phyloP scores from a whole-genome alignment of 1,284 basidiomycete genomes.

The Kwoniella shivajii region DNA sequence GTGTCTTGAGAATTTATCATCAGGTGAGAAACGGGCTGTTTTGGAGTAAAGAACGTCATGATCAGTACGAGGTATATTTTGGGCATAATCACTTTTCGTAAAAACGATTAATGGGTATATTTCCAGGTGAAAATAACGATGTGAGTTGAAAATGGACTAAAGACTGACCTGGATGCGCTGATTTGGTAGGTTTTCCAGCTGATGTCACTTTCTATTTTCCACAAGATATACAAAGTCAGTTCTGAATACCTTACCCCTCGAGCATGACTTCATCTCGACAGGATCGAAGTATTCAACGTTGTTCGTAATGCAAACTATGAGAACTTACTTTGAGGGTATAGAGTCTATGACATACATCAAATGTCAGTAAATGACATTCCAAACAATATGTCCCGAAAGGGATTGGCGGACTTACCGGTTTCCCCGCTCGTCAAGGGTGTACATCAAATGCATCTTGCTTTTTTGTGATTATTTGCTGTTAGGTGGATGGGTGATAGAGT shows the following conservation, averaged over 20 bases:
- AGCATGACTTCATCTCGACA: not conserved
- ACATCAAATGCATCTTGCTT: constrained; percentile 86
- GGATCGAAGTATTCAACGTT: too few species aligned
- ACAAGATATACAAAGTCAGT: constrained; percentile 11
- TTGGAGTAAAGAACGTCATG: constrained; percentile 1
- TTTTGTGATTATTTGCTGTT: not conserved
- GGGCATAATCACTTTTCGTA: too few species aligned
- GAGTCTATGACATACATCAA: too few species aligned
- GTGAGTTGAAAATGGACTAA: not conserved
- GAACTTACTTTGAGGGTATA: constrained; percentile 82
- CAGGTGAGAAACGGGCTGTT: constrained; percentile 91
- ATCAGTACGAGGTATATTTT: too few species aligned
- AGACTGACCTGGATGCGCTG: constrained; percentile 84
- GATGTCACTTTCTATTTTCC: constrained; percentile 73
- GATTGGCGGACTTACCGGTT: constrained; percentile 57
- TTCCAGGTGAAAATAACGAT: too few species aligned
- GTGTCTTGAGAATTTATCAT: constrained; percentile 96
- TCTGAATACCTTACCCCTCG: not conserved
- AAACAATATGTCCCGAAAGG: too few species aligned
- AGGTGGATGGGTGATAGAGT: not conserved
- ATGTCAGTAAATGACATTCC: not conserved
- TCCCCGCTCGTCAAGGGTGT: constrained; percentile 76
- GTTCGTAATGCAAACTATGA: not conserved
- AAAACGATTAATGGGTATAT: too few species aligned
- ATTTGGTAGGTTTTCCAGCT: constrained; percentile 80